A percentile compares a stretch with the other conserved stretches of the same genome.
phyloP scores from a whole-genome alignment of 495 filamentous ascomycete species.

The Lepidopterella palustris region DNA sequence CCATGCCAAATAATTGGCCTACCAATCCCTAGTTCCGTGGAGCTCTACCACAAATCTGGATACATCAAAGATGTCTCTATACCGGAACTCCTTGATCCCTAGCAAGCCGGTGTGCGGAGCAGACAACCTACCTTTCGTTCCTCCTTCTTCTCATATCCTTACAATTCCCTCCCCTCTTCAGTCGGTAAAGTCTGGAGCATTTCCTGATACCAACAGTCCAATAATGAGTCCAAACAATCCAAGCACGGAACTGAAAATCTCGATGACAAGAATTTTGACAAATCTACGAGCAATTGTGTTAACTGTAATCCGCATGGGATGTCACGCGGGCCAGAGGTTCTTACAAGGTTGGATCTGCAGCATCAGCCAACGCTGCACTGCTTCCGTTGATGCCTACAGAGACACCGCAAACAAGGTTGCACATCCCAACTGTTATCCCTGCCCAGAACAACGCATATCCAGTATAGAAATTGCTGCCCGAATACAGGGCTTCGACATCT shows the following conservation, averaged over 20 bases:
- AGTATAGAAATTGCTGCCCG: conserved; percentile 78
- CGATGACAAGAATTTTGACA: conserved; percentile 97
- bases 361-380: conserved; percentile 92
- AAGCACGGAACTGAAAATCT: conserved; percentile 98
- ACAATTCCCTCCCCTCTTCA: background rate
- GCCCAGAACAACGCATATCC: conserved; percentile 96
- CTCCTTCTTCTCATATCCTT: no score
- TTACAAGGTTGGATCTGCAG: conserved; percentile 84
- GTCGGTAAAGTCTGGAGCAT: conserved; percentile 63
- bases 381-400: conserved; percentile 97
- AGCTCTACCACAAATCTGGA: background rate
- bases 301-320: background rate
- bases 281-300: conserved; percentile 53
- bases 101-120: no score
- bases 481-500: conserved; percentile 46
- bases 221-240: conserved; percentile 98
- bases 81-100: background rate
- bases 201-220: conserved; percentile 77
- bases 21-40: no score
- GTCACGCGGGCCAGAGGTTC: conserved; percentile 30
- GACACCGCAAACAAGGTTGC: conserved; percentile 93
- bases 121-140: no score
- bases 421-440: conserved; percentile 85
- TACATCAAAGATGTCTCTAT: background rate
- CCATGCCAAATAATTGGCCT: no score